Evolutionary conservation across 1,284 basidiomycete genomes (phyloP), one percentile per base, ranked within the genome.

Genomic region (Amylostereum areolatum): DNA sequence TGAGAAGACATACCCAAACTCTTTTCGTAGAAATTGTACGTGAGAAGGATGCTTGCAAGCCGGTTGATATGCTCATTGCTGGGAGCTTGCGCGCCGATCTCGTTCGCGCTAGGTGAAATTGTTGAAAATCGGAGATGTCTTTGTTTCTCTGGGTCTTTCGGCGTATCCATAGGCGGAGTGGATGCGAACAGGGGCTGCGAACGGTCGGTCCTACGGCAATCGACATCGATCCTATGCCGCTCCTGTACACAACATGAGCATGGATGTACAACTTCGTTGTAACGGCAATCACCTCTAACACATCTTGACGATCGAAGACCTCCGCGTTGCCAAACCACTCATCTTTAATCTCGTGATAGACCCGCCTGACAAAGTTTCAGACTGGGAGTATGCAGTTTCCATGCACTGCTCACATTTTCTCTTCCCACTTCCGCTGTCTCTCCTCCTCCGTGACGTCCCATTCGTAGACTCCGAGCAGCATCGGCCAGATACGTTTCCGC

Each of bases 131-230:
- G 75, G 55, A 72, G 73, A 36, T 69, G 62, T 36, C 62, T 58
- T 24, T 75, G 73, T 57, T 85, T 82, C 57, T 82, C 80, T 31
- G 79, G 73, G 46, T 75, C 73, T 25, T 57, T 52, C 36, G 59
- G 55, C 2, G 64, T 59, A 35, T 61, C 60, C 27, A 68, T 56
- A 24, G 62, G 54, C 18, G 60, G 55, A 31, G 58, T 52, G 3
- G 78, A 76, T 1, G 85, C 77, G 59, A 97, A 99, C 45, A 97
- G 73, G 0, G 90, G 81, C 55, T 97, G 93, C 12, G 79, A 88
- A 12, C 96, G 80, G 66, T 99, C 97, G n/a, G 97, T 98, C 10
- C 97, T 81, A 46, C 96, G 83, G 61, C 96, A 98, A 63, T 99
- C 97, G 46, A 99, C 95, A 61, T 97, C 87, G 55, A 92, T 92